Evolutionary conservation across 2,329 filamentous ascomycete genomes (phyloP).

Genomic region (Sclerotinia sclerotiorum): DNA sequence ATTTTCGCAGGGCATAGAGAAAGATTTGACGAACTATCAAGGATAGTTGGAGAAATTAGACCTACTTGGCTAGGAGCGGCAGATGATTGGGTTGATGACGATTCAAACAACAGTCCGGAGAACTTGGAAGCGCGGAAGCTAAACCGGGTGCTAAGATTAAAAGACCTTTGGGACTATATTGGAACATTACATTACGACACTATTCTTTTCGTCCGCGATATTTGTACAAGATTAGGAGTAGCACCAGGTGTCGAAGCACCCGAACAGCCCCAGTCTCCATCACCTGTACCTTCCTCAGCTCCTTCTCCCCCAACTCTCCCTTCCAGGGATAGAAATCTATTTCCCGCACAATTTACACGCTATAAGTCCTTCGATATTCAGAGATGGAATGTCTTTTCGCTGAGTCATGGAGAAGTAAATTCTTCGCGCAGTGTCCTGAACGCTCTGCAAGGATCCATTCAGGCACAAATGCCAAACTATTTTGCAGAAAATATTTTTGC

Average conservation of each 20-base stretch:
- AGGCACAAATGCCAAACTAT: neutral
- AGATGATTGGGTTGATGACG: slow-evolving; percentile 6
- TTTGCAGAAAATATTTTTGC: neutral
- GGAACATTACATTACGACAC: neutral
- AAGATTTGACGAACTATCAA: neutral
- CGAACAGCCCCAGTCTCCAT: neutral
- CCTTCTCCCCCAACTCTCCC: neutral
- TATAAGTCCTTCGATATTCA: neutral
- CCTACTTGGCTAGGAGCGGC: neutral
- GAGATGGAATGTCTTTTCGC: neutral
- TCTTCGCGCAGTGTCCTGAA: neutral
- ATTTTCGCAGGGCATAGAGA: too few relatives aligned
- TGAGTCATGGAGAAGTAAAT: too few relatives aligned
- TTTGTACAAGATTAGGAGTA: neutral
- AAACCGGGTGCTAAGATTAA: neutral
- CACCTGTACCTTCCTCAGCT: too few relatives aligned
- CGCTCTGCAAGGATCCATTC: neutral
- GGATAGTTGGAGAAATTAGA: neutral
- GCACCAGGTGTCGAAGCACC: neutral
- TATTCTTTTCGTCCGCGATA: neutral
- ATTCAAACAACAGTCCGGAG: neutral
- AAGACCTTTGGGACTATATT: slow-evolving; percentile 2
- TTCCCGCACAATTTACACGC: neutral
- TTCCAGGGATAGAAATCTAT: neutral
- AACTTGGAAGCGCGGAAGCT: neutral